phyloP scores from a whole-genome alignment of 495 filamentous ascomycete genomes.

The Trichoderma virens region DNA sequence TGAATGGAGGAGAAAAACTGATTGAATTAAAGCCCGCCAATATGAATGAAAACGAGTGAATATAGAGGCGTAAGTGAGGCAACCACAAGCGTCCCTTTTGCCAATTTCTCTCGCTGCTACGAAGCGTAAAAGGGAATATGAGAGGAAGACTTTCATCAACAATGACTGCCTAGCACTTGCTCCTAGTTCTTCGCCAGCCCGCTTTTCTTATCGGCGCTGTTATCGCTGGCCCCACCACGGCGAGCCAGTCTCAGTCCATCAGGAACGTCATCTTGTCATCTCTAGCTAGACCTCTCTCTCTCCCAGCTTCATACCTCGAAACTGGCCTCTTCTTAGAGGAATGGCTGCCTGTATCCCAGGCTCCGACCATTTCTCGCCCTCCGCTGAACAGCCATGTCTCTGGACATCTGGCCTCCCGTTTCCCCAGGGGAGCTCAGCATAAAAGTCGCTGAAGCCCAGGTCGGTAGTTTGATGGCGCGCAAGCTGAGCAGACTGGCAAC shows the following conservation, averaged over 20 bases:
- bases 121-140: no score
- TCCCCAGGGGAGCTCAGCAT: slow-evolving; percentile 53
- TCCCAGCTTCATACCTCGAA: background rate
- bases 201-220: slow-evolving; percentile 3
- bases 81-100: no score
- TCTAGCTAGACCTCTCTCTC: background rate
- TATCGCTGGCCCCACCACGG: slow-evolving; percentile 1
- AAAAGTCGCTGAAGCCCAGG: slow-evolving; percentile 61
- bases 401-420: slow-evolving; percentile 69
- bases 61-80: no score
- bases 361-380: slow-evolving; percentile 13
- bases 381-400: slow-evolving; percentile 50
- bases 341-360: slow-evolving; percentile 29
- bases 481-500: background rate
- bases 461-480: slow-evolving; percentile 23
- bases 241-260: background rate
- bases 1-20: no score
- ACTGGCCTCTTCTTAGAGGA: slow-evolving; percentile 5
- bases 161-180: slow-evolving; percentile 3
- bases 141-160: background rate
- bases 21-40: no score
- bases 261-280: slow-evolving; percentile 4
- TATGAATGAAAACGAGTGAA: no score
- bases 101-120: background rate
- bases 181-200: background rate